Evolutionary conservation across 116 monocot species (phyloP).

Genomic region (Iris pallida): DNA sequence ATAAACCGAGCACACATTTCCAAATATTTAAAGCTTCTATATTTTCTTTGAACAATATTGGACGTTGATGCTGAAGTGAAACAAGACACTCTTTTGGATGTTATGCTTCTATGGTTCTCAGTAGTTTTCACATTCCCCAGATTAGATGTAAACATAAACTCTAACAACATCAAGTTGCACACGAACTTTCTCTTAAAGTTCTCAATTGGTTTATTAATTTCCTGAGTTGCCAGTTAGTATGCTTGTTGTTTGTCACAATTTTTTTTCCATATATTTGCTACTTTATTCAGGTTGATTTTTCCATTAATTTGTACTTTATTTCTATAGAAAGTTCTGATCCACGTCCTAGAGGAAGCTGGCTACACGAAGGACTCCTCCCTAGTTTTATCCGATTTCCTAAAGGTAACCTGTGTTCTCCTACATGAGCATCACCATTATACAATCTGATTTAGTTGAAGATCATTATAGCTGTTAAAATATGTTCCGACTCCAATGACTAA

Average conservation of each 20-base stretch:
- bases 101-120: background rate
- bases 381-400: slow-evolving; percentile 53
- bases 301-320: background rate
- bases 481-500: too few species aligned
- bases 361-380: slow-evolving; percentile 50
- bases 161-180: background rate
- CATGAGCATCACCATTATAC: too few species aligned
- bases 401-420: slow-evolving; percentile 27
- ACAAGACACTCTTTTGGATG: too few species aligned
- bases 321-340: slow-evolving; percentile 54
- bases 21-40: too few species aligned
- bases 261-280: background rate
- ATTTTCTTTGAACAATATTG: too few species aligned
- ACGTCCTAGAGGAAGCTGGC: slow-evolving; percentile 81
- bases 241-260: background rate
- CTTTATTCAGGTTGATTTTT: background rate
- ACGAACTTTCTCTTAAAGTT: too few species aligned
- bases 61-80: too few species aligned
- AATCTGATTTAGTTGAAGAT: too few species aligned
- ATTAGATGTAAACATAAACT: background rate
- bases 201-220: too few species aligned
- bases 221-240: background rate
- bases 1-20: too few species aligned
- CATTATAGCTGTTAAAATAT: too few species aligned
- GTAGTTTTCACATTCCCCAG: background rate